A percentile compares a stretch with the other conserved stretches of the same genome.
Evolutionary conservation across 495 filamentous ascomycete genomes (phyloP).

Genomic region (Penicillium pulvis): DNA sequence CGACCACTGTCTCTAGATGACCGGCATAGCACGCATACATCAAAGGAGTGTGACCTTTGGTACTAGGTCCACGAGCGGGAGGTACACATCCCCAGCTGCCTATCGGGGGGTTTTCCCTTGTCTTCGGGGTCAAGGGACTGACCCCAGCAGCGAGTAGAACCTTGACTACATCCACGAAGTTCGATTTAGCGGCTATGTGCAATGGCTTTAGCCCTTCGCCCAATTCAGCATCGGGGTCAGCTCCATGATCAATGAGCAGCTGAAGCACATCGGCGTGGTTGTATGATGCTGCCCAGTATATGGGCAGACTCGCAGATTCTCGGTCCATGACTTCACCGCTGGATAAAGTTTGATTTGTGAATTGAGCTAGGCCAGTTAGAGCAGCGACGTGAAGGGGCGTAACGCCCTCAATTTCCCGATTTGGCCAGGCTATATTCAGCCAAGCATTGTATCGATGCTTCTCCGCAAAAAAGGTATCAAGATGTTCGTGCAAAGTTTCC

Average conservation of each 20-base stretch:
- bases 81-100: neutral
- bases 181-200: slow-evolving; percentile 4
- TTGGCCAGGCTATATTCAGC: neutral
- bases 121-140: slow-evolving; percentile 1
- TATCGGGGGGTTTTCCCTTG: neutral
- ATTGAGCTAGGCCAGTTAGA: neutral
- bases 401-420: neutral
- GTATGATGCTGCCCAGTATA: slow-evolving; percentile 4
- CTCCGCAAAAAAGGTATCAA: slow-evolving; percentile 1
- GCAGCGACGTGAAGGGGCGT: neutral
- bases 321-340: neutral
- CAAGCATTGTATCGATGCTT: neutral
- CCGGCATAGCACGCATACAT: slow-evolving; percentile 3
- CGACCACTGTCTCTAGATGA: slow-evolving; percentile 1
- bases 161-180: slow-evolving; percentile 1
- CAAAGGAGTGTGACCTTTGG: slow-evolving; percentile 1
- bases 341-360: neutral
- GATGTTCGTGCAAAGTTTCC: neutral
- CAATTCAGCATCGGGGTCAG: neutral
- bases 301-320: neutral
- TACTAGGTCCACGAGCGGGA: neutral
- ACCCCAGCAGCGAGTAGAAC: slow-evolving; percentile 2
- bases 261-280: neutral
- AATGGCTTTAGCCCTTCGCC: slow-evolving; percentile 1
- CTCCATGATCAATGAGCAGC: neutral